Evolutionary conservation across 495 filamentous ascomycete genomes (phyloP), one percentile per base, ranked within the genome.

Genomic region (Hypoxylon crocopeplum): DNA sequence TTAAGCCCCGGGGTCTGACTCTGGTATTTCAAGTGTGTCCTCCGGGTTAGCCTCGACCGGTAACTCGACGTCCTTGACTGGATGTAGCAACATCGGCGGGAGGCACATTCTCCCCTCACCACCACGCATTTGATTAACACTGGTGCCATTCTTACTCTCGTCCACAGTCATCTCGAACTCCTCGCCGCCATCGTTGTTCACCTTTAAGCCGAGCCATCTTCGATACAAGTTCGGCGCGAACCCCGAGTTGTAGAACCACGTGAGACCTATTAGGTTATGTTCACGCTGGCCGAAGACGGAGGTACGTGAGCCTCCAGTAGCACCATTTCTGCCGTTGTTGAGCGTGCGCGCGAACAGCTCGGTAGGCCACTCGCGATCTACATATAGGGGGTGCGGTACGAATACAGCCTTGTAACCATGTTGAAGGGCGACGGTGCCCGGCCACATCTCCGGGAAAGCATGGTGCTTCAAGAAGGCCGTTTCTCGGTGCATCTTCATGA

Each of bases 381-480:
- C 83, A 69, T 88, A 97, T 30, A 96, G 80, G 0, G 93, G 91
- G 68, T 98, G 94, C 1, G 94, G 94, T 10, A 87, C 91, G 65
- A 87, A 97, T 17, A 98, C 94, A 38, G 91, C 94, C 75, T 98
- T 98, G 78, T 91, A 85, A 8, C 94, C 94, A 68, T 98, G 94
- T 47, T 98, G 95, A 2, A 98, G 79, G 6, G 93, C 89, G 3
- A 86, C 81, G 0, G 89, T 90, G 13, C 88, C 88, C 0, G 93
- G 88, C 90, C 90, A 97, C 92, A 97, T 97, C 72, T 98, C 94
- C 0, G 90, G 89, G 76, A 96, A 98, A 75, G 94, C 93, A 59
- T 87, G 88, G 73, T 93, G 93, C 45, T 88, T 90, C 47, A 87
- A 80, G 63, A 89, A 81, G 2, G 82, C 83, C 17, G 90, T 96